Percentiles rank a stretch among this genome's conserved stretches.
These are phyloP conservation scores for Waltergamsia citrina DNA, from an alignment of 2,329 filamentous ascomycete species.

Conservation along the genomic window DNA sequence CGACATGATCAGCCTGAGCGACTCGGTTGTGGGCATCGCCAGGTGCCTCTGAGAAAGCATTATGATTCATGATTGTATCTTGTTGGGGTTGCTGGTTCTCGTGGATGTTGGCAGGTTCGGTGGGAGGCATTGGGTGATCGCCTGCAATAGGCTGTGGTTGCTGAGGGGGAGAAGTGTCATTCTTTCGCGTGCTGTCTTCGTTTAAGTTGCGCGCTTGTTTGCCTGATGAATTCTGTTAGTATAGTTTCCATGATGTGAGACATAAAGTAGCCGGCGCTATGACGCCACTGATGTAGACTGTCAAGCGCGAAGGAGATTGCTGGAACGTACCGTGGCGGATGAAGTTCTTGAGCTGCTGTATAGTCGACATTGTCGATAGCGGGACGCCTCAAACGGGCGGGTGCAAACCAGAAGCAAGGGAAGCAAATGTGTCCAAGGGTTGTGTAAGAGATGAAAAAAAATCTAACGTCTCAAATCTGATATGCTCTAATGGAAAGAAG, in stretches of 20 bases:
- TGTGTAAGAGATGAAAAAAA: not conserved
- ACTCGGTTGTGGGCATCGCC: constrained; percentile 54
- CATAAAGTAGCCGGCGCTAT: too few relatives aligned
- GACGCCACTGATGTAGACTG: not conserved
- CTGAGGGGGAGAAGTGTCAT: constrained; percentile 37
- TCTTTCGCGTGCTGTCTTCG: constrained; percentile 43
- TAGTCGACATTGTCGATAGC: constrained; percentile 51
- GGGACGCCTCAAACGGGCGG: constrained; percentile 10
- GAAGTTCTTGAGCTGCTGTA: constrained; percentile 97
- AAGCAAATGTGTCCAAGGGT: not conserved
- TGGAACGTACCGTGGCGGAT: constrained; percentile 71
- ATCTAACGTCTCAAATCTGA: not conserved
- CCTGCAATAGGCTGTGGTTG: constrained; percentile 39
- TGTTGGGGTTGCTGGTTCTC: constrained; percentile 26
- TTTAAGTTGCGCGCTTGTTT: constrained; percentile 70
- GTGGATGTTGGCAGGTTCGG: constrained; percentile 27
- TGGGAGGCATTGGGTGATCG: constrained; percentile 41
- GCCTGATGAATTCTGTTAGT: too few relatives aligned
- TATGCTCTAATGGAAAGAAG: too few relatives aligned
- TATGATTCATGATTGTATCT: constrained; percentile 36
- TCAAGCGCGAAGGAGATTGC: too few relatives aligned
- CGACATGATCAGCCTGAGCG: constrained; percentile 57
- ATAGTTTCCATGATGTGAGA: constrained; percentile 8
- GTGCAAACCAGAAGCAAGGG: not conserved
- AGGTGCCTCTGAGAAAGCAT: constrained; percentile 54